Evolutionary conservation across 2,329 filamentous ascomycete genomes (phyloP), one percentile per base, ranked within the genome.

Genomic region (Penicillium sclerotiorum): DNA sequence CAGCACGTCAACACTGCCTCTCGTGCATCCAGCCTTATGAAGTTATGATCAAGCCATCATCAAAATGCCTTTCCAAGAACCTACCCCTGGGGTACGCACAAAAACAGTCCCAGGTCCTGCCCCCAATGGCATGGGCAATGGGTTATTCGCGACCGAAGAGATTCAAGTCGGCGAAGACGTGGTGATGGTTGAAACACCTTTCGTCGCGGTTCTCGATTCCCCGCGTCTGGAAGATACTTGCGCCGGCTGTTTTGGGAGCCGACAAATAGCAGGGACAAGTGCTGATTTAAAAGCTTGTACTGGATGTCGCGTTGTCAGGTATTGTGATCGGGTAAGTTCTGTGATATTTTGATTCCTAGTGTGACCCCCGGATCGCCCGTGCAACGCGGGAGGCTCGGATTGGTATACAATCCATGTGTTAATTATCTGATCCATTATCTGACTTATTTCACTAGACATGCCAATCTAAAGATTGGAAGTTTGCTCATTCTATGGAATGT

Each of bases 401-500:
- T n/a, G n/a, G n/a, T n/a, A n/a, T n/a, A n/a, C n/a, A n/a, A n/a
- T 28, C 6, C 11, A 27, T 27, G 25, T 38, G 18, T 21, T 22
- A 9, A 8, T 15, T 23, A 32, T 18, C 12, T 5, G 15, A 32
- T 28, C 13, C 25, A 30, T 18, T 2, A 42, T 18, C 42, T 55
- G 45, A 54, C 30, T 20, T 27, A 25, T 11, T 9, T 2, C 15
- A 46, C n/a, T 23, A 85, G 80, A 68, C 61, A 22, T 87, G 84
- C 62, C 84, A 87, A 69, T 68, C 73, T 36, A 73, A 76, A 58
- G 77, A 82, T 21, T 87, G 84, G 84, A 79, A 76, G 44, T 71
- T 75, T 15, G 73, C 74, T 8, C 84, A 87, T 69, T 83, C 82
- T 47, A 67, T 78, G 49, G 82, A 86, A 66, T 87, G 84, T 60